Percentiles rank a stretch among this genome's conserved stretches.
Evolutionary conservation across 164 flowering plant species (phyloP).

Genomic region (Umbellularia californica): DNA sequence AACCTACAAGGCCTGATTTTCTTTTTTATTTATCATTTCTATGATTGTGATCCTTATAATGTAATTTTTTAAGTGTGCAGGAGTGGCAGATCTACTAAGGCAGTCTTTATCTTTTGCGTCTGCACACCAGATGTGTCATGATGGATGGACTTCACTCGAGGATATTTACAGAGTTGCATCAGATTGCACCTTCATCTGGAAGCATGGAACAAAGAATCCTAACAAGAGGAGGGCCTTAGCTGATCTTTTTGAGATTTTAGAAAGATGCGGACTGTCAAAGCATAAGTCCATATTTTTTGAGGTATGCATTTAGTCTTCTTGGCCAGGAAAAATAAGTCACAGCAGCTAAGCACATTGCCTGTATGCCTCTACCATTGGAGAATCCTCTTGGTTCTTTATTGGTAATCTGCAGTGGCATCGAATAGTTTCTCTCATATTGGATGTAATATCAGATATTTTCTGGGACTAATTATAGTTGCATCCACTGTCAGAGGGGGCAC

Average conservation of each 20-base stretch:
- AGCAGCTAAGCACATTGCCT: background rate
- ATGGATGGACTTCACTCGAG: constrained; percentile 48
- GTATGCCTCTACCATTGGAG: background rate
- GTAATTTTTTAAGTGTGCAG: constrained; percentile 25
- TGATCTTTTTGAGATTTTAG: constrained; percentile 58
- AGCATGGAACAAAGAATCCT: constrained; percentile 32
- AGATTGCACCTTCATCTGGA: constrained; percentile 55
- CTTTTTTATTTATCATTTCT: background rate
- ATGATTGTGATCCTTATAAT: background rate
- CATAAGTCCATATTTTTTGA: constrained; percentile 41
- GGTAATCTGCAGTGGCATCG: background rate
- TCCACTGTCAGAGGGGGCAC: background rate
- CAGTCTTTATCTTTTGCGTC: constrained; percentile 20
- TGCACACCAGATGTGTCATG: constrained; percentile 24
- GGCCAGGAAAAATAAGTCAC: background rate
- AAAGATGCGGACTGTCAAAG: constrained; percentile 61
- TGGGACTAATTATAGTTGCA: background rate
- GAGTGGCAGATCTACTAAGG: constrained; percentile 11
- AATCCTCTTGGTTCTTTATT: background rate
- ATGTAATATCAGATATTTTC: background rate
- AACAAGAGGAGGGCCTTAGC: constrained; percentile 65
- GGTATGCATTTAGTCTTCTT: constrained; percentile 30
- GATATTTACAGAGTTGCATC: constrained; percentile 30
- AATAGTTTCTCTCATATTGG: background rate
- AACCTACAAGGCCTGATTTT: background rate